phyloP scores from a whole-genome alignment of 805 yeast genomes.

The Candida vaughaniae region DNA sequence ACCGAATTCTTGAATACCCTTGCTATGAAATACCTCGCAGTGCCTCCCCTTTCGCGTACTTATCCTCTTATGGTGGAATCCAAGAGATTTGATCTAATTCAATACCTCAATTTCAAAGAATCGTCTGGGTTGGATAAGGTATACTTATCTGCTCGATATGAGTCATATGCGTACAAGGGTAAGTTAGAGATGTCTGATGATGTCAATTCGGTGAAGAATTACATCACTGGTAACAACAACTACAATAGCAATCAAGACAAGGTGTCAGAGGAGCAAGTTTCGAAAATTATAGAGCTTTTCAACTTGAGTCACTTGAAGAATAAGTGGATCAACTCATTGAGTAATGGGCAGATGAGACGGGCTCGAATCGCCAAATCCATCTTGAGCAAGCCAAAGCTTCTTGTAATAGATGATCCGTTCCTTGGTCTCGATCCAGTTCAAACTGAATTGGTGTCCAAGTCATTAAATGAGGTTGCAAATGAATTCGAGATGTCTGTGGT shows the following conservation, averaged over 20 bases:
- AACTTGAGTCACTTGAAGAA: slow-evolving; percentile 55
- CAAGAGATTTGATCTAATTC: slow-evolving; percentile 29
- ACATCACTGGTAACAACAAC: slow-evolving; percentile 58
- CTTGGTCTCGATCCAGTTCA: slow-evolving; percentile 85
- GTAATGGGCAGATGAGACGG: slow-evolving; percentile 92
- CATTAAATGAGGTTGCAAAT: slow-evolving; percentile 36
- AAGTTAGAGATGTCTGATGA: slow-evolving; percentile 58
- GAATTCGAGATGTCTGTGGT: slow-evolving; percentile 55
- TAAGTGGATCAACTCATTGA: slow-evolving; percentile 81
- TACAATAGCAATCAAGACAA: slow-evolving; percentile 38
- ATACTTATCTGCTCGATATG: slow-evolving; percentile 87
- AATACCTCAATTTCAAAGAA: slow-evolving; percentile 35
- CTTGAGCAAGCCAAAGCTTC: slow-evolving; percentile 59
- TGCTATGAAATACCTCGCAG: slow-evolving; percentile 53
- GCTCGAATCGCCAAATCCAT: slow-evolving; percentile 82
- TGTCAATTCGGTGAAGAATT: slow-evolving; percentile 53
- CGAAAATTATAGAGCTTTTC: slow-evolving; percentile 33
- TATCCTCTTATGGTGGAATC: slow-evolving; percentile 49
- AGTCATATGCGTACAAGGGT: slow-evolving; percentile 68
- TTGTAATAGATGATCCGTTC: slow-evolving; percentile 88
- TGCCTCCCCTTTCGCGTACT: slow-evolving; percentile 51
- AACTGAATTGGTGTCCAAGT: slow-evolving; percentile 54
- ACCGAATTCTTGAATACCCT: slow-evolving; percentile 52
- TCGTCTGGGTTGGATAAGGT: slow-evolving; percentile 45
- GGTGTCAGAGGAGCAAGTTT: slow-evolving; percentile 32